Conservation (phyloP, 2,329 filamentous ascomycete genomes). For the Nigrospora osmanthi region DNA sequence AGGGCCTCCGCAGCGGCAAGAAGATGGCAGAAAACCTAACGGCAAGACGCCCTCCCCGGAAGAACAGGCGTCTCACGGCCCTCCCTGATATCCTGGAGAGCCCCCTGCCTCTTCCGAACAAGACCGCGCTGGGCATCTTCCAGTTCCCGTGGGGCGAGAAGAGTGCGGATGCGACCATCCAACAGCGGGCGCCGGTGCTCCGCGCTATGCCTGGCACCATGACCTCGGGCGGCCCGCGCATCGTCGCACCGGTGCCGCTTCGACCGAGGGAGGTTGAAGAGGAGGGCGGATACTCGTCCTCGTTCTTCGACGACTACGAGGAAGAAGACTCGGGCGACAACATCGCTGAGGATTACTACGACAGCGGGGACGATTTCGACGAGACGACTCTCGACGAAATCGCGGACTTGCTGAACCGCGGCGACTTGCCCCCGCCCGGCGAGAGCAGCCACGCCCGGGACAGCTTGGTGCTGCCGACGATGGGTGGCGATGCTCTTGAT, state of each 20-base stretch:
- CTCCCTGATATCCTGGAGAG: constrained; percentile 46
- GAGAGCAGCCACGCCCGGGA: constrained; percentile 26
- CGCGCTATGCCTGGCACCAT: constrained; percentile 46
- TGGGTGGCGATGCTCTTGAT: constrained; percentile 17
- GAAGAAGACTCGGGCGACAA: constrained; percentile 35
- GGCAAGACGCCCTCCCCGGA: constrained; percentile 41
- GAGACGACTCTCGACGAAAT: constrained; percentile 59
- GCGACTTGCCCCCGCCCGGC: no score
- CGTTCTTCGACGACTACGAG: constrained; percentile 42
- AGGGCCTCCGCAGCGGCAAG: constrained; percentile 11
- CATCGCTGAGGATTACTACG: constrained; percentile 25
- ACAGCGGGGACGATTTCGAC: constrained; percentile 44
- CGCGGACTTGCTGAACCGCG: constrained; percentile 43
- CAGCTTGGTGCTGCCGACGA: constrained; percentile 30
- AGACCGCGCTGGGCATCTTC: constrained; percentile 55
- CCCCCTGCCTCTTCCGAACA: constrained; percentile 50
- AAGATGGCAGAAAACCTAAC: no score
- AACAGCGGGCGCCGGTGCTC: constrained; percentile 26
- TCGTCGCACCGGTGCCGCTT: constrained; percentile 3
- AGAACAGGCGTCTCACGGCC: constrained; percentile 46
- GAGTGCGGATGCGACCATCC: constrained; percentile 43
- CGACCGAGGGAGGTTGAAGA: constrained; percentile 10
- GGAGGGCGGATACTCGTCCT: constrained; percentile 31
- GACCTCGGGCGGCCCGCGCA: constrained; percentile 28
- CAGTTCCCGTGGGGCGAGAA: constrained; percentile 60